phyloP scores from a whole-genome alignment of 805 yeast species.

The Hanseniaspora lindneri region DNA sequence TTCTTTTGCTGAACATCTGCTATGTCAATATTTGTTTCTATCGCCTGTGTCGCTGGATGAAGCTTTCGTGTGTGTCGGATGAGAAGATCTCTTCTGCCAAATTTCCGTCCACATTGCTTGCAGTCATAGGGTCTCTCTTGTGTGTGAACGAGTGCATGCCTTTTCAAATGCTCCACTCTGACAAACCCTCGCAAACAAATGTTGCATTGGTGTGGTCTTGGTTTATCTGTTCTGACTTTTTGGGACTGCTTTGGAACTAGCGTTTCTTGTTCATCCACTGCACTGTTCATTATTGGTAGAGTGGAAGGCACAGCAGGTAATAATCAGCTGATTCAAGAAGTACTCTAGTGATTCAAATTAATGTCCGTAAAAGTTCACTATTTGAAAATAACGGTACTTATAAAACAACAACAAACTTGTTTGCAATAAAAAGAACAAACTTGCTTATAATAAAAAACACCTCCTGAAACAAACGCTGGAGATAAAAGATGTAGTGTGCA shows the following conservation, averaged over 20 bases:
- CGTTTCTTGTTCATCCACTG: background rate
- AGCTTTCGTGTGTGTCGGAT: conserved; percentile 90
- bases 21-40: background rate
- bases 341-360: no score
- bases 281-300: background rate
- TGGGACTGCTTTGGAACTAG: conserved; percentile 71
- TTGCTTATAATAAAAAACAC: no score
- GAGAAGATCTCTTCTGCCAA: conserved; percentile 80
- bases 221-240: conserved; percentile 78
- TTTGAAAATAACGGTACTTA: no score
- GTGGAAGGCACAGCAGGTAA: no score
- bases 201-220: conserved; percentile 82
- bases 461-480: no score
- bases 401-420: no score
- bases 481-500: no score
- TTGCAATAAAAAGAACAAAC: no score
- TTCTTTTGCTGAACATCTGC: background rate
- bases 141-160: conserved; percentile 90
- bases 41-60: conserved; percentile 37
- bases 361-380: no score
- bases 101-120: conserved; percentile 90
- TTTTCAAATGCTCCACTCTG: conserved; percentile 79
- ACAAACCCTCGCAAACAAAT: conserved; percentile 95
- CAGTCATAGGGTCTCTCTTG: conserved; percentile 94
- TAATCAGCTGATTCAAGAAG: no score